Percentiles rank a stretch among this genome's conserved stretches.
Evolutionary conservation across 441 rosid genomes (phyloP).

Genomic region (Adansonia grandidieri): DNA sequence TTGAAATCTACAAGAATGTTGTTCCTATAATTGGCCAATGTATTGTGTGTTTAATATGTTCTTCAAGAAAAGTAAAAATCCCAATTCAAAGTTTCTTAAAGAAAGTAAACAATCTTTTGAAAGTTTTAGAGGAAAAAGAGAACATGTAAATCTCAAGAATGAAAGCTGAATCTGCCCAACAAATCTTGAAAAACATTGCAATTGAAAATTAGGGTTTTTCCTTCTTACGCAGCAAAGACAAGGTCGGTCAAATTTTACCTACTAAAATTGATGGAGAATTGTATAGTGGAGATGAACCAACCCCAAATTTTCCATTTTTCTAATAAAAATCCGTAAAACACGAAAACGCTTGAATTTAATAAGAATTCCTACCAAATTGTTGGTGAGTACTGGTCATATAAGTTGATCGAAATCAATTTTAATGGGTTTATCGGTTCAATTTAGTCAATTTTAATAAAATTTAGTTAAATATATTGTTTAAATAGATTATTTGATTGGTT

Average conservation of each 20-base stretch:
- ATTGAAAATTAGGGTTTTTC: not conserved
- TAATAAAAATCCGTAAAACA: not conserved
- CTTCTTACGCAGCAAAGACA: not conserved
- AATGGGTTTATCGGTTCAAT: too few species aligned
- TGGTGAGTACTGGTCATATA: too few species aligned
- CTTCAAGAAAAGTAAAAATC: not conserved
- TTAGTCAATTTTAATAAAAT: too few species aligned
- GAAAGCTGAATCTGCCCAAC: not conserved
- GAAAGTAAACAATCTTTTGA: not conserved
- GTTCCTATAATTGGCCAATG: not conserved
- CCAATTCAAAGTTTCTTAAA: not conserved
- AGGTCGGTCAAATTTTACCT: not conserved
- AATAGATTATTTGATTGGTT: too few species aligned
- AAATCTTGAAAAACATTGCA: conserved; percentile 1
- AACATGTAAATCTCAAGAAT: not conserved
- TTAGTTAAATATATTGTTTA: too few species aligned
- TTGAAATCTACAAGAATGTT: not conserved
- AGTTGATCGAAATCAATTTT: too few species aligned
- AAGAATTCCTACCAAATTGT: too few species aligned
- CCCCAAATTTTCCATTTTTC: conserved; percentile 5
- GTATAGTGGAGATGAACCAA: conserved; percentile 39
- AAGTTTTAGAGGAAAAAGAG: not conserved
- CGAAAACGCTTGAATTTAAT: too few species aligned
- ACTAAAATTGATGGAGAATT: not conserved
- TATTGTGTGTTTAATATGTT: not conserved